Evolutionary conservation across 2,329 filamentous ascomycete genomes (phyloP).

Genomic region (Ceratocystis destructans): DNA sequence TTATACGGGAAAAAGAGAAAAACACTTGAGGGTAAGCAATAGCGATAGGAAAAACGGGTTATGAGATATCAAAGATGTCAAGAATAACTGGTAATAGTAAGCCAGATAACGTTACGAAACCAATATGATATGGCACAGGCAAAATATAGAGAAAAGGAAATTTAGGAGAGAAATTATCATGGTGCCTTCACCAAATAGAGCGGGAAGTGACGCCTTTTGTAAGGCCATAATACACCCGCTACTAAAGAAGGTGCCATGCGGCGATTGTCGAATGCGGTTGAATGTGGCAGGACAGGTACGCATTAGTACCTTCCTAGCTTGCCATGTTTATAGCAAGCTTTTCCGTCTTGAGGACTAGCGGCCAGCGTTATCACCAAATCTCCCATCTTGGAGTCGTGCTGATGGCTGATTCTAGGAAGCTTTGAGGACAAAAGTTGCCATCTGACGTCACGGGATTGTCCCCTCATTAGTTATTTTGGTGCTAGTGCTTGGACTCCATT

Average conservation of each 20-base stretch:
- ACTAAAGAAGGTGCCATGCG: neutral
- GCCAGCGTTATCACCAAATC: neutral
- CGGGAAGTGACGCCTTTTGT: conserved; percentile 5
- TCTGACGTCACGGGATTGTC: neutral
- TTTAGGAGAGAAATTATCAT: neutral
- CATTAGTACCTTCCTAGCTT: neutral
- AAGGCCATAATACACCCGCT: neutral
- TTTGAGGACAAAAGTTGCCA: neutral
- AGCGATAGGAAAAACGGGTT: neutral
- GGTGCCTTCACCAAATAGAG: neutral
- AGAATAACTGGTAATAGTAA: conserved; percentile 5
- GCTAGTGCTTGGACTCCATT: neutral
- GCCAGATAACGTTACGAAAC: neutral
- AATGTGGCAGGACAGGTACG: neutral
- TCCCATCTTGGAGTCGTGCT: neutral
- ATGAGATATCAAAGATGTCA: conserved; percentile 1
- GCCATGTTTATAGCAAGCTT: neutral
- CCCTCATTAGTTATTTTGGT: neutral
- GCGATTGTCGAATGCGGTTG: neutral
- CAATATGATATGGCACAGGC: neutral
- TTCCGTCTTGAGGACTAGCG: neutral
- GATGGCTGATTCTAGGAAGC: conserved; percentile 1
- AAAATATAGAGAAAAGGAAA: neutral
- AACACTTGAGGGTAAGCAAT: neutral
- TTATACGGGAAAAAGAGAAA: neutral